Conservation (phyloP, 2,329 filamentous ascomycete species). For the Fusarium pilosicola region DNA sequence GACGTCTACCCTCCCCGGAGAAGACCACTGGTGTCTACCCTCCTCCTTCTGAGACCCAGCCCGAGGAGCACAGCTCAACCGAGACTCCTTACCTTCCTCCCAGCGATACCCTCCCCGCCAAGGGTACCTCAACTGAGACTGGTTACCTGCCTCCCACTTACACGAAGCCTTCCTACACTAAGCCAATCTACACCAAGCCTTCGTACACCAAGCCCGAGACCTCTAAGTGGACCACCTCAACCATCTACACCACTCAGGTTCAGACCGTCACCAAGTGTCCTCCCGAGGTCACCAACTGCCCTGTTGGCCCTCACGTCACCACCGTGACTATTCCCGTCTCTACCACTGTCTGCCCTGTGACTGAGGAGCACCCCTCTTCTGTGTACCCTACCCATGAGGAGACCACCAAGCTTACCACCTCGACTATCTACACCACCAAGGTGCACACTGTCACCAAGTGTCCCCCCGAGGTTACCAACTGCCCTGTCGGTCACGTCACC, state of each 20-base stretch:
- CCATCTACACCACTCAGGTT: constrained; percentile 31
- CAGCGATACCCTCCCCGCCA: not conserved
- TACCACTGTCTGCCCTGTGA: not conserved
- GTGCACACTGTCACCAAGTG: constrained; percentile 28
- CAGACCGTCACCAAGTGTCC: constrained; percentile 26
- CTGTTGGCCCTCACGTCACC: not conserved
- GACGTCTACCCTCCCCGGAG: no score
- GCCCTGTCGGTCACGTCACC: constrained; percentile 15
- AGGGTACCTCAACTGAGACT: not conserved
- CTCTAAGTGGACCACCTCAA: constrained; percentile 25
- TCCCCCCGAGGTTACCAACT: constrained; percentile 11
- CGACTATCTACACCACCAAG: constrained; percentile 30
- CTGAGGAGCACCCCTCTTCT: not conserved
- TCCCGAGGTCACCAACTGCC: constrained; percentile 16
- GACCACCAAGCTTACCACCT: constrained; percentile 25
- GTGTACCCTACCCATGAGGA: constrained; percentile 2
- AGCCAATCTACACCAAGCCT: constrained; percentile 19
- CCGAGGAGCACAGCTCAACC: not conserved
- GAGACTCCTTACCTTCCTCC: not conserved
- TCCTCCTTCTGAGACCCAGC: not conserved
- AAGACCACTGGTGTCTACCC: not conserved
- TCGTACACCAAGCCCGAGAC: constrained; percentile 15
- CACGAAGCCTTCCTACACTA: constrained; percentile 2
- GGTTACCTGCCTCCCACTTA: not conserved
- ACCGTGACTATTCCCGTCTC: not conserved